phyloP scores from a whole-genome alignment of 208 protist genomes.

The Leishmania tarentolae region DNA sequence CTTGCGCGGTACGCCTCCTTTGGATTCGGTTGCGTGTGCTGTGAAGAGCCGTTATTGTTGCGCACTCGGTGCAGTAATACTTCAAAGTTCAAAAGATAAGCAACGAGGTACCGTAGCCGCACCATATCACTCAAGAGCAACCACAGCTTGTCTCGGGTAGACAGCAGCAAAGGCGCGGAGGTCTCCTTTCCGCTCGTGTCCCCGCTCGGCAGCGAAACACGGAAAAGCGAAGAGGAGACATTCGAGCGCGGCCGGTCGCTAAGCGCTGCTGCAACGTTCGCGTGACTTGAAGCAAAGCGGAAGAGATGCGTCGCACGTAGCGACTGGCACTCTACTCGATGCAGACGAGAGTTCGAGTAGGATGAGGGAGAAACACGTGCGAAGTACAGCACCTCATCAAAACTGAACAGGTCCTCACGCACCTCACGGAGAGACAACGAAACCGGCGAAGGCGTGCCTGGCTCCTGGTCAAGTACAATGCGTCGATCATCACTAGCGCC shows the following conservation, averaged over 20 bases:
- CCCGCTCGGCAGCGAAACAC: neutral
- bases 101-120: constrained; percentile 29
- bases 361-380: neutral
- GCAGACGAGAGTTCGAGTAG: neutral
- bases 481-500: neutral
- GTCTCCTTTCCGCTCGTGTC: neutral
- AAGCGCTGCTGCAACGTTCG: constrained; percentile 1
- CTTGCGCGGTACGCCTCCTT: neutral
- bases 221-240: neutral
- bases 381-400: constrained; percentile 3
- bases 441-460: neutral
- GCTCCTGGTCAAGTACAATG: neutral
- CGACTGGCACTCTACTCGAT: neutral
- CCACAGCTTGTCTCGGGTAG: constrained; percentile 26
- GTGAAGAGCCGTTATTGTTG: no score
- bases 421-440: neutral
- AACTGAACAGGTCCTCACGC: constrained; percentile 6
- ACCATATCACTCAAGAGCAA: constrained; percentile 30
- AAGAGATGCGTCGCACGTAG: constrained; percentile 10
- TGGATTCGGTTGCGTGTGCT: neutral
- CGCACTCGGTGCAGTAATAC: constrained; percentile 14
- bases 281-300: neutral
- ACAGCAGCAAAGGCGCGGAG: neutral
- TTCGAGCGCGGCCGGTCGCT: neutral
- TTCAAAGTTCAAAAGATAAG: constrained; percentile 34